These are phyloP conservation scores for Neurospora sp. DNA, from an alignment of 495 filamentous ascomycete species.

Conservation along the genomic window DNA sequence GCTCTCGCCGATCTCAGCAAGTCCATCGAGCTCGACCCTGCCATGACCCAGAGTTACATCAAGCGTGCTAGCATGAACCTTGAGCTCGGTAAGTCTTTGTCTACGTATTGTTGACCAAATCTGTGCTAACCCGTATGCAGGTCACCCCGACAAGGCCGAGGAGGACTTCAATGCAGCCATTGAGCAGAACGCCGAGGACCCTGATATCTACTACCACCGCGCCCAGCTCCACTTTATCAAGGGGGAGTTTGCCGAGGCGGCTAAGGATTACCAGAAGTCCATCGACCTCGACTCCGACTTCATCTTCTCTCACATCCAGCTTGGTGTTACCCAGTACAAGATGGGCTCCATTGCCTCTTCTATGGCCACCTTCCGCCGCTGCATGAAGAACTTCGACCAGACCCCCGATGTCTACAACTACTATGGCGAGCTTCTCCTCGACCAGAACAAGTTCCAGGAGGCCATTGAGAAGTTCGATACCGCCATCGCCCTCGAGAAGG, in stretches of 20 bases:
- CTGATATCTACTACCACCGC: slow-evolving; percentile 98
- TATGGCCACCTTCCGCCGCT: slow-evolving; percentile 94
- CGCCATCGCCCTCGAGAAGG: slow-evolving; percentile 95
- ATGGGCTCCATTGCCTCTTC: slow-evolving; percentile 96
- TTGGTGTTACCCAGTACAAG: slow-evolving; percentile 99
- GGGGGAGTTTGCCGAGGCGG: slow-evolving; percentile 80
- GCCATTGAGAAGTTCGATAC: slow-evolving; percentile 98
- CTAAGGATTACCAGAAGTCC: slow-evolving; percentile 98
- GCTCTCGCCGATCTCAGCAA: slow-evolving; percentile 78
- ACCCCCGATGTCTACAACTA: slow-evolving; percentile 99
- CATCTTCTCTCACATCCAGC: slow-evolving; percentile 99
- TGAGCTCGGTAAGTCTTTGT: slow-evolving; percentile 62
- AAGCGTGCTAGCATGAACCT: slow-evolving; percentile 98
- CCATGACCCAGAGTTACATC: slow-evolving; percentile 91
- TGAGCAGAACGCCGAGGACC: slow-evolving; percentile 76
- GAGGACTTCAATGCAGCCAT: slow-evolving; percentile 83
- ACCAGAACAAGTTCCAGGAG: slow-evolving; percentile 90
- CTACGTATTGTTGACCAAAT: neutral
- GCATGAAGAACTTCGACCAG: slow-evolving; percentile 96
- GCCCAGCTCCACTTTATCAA: slow-evolving; percentile 98
- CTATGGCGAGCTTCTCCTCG: slow-evolving; percentile 94
- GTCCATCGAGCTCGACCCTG: slow-evolving; percentile 81
- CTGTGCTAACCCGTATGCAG: slow-evolving; percentile 32
- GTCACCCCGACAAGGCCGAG: slow-evolving; percentile 75
- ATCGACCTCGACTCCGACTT: slow-evolving; percentile 93